phyloP scores from a whole-genome alignment of 1,139 yeast species.

The Diutina siamensis region DNA sequence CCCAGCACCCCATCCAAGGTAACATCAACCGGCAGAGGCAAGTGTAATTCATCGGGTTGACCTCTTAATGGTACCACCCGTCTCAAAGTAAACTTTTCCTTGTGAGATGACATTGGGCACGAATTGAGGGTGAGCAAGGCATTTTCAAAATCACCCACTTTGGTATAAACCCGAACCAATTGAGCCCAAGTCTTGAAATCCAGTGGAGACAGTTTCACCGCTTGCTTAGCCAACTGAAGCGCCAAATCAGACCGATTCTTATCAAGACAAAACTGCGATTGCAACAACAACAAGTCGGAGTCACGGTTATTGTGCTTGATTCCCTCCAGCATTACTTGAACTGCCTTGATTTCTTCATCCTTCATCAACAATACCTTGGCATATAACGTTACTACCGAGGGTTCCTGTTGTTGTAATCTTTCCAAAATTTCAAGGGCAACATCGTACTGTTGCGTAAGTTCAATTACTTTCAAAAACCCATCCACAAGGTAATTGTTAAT shows the following conservation, averaged over 20 bases:
- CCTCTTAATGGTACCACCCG: conserved; percentile 51
- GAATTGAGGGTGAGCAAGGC: conserved; percentile 81
- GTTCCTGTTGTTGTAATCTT: conserved; percentile 31
- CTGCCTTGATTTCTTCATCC: conserved; percentile 74
- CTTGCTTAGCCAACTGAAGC: conserved; percentile 55
- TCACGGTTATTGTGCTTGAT: conserved; percentile 51
- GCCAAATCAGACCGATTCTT: conserved; percentile 67
- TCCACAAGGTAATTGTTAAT: conserved; percentile 68
- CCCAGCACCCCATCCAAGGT: conserved; percentile 51
- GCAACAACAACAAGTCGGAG: conserved; percentile 45
- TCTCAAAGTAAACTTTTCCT: conserved; percentile 43
- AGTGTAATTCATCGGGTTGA: conserved; percentile 44
- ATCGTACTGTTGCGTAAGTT: conserved; percentile 53
- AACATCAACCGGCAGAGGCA: conserved; percentile 76
- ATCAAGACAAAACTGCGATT: conserved; percentile 58
- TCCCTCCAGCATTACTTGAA: conserved; percentile 51
- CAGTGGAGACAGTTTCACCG: conserved; percentile 74
- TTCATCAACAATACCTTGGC: conserved; percentile 42
- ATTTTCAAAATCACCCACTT: conserved; percentile 55
- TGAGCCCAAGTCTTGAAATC: conserved; percentile 78
- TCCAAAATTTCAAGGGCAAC: conserved; percentile 45
- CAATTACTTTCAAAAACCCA: conserved; percentile 53
- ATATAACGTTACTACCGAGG: conserved; percentile 42
- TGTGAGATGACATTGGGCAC: conserved; percentile 79
- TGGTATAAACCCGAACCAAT: conserved; percentile 62